Percentiles rank a stretch among this genome's conserved stretches.
Evolutionary conservation across 495 filamentous ascomycete genomes (phyloP).

Genomic region (Trichoderma erinaceum): DNA sequence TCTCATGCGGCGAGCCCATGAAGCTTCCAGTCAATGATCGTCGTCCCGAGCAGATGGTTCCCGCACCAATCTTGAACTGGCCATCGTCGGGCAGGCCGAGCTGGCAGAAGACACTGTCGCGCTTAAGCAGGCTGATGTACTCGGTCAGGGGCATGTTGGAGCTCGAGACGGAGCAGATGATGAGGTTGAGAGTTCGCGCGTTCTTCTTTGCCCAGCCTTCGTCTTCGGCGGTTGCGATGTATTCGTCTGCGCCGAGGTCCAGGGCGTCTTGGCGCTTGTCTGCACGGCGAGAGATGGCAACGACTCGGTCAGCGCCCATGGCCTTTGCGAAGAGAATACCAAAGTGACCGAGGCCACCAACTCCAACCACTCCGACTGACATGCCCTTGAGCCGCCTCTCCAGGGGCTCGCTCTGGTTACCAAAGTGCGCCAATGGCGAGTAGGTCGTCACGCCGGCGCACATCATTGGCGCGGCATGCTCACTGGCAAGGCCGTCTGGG

Average conservation of each 20-base stretch:
- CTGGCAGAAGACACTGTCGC: constrained; percentile 75
- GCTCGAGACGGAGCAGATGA: constrained; percentile 50
- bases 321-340: constrained; percentile 67
- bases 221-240: constrained; percentile 59
- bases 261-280: constrained; percentile 62
- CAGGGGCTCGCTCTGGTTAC: constrained; percentile 55
- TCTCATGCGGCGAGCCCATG: constrained; percentile 74
- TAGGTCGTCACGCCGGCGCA: constrained; percentile 82
- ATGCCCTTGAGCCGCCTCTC: constrained; percentile 50
- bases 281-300: constrained; percentile 63
- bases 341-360: constrained; percentile 71
- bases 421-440: constrained; percentile 64
- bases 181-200: constrained; percentile 50
- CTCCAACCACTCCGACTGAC: constrained; percentile 67
- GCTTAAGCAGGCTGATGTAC: constrained; percentile 73
- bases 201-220: constrained; percentile 55
- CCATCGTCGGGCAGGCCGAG: constrained; percentile 79
- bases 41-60: constrained; percentile 62
- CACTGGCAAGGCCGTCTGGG: constrained; percentile 63
- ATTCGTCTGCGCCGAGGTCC: constrained; percentile 65
- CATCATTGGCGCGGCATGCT: constrained; percentile 76
- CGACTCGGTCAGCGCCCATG: constrained; percentile 61
- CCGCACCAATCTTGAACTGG: constrained; percentile 68
- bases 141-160: constrained; percentile 64
- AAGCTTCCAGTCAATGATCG: constrained; percentile 71